A percentile compares a stretch with the other conserved stretches of the same genome.
Conservation (phyloP, 2,329 filamentous ascomycete genomes). For the Fusarium sp. region DNA sequence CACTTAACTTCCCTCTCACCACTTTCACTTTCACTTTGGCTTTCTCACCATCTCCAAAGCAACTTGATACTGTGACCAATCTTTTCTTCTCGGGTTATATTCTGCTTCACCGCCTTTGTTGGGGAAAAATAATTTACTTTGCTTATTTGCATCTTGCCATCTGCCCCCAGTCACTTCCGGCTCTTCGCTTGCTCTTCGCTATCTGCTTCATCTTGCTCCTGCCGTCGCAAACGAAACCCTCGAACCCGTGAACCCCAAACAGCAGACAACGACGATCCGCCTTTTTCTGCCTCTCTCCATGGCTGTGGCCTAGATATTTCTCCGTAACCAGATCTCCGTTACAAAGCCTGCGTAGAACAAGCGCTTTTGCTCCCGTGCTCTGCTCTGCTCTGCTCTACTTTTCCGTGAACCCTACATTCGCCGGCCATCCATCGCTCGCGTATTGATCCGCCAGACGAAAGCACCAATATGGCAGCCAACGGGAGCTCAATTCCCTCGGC, state of each 20-base stretch:
- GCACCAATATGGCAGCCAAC: conserved; percentile 51
- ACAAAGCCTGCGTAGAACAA: conserved; percentile 36
- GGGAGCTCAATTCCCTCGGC: conserved; percentile 47
- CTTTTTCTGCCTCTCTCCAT: conserved; percentile 21
- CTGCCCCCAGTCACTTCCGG: neutral
- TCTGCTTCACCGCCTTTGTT: conserved; percentile 16
- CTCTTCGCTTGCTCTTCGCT: conserved; percentile 11
- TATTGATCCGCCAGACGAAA: conserved; percentile 5
- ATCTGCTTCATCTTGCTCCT: conserved; percentile 15
- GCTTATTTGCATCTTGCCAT: conserved; percentile 1
- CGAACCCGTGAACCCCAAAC: conserved; percentile 16
- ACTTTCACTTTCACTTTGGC: conserved; percentile 13
- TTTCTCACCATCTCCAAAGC: conserved; percentile 1
- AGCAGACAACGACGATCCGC: conserved; percentile 11
- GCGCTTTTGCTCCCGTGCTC: conserved; percentile 25
- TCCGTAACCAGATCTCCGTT: conserved; percentile 21
- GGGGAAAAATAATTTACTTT: conserved; percentile 4
- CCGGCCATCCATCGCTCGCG: conserved; percentile 18
- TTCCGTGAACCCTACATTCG: conserved; percentile 17
- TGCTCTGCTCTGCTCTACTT: conserved; percentile 12
- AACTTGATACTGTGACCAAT: conserved; percentile 27
- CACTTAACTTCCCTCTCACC: conserved; percentile 28
- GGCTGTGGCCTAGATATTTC: conserved; percentile 27
- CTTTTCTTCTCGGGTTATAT: neutral
- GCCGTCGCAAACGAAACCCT: conserved; percentile 27